Base-by-base conservation (phyloP, 208 protist species). In the Acanthamoeba triangularis region DNA sequence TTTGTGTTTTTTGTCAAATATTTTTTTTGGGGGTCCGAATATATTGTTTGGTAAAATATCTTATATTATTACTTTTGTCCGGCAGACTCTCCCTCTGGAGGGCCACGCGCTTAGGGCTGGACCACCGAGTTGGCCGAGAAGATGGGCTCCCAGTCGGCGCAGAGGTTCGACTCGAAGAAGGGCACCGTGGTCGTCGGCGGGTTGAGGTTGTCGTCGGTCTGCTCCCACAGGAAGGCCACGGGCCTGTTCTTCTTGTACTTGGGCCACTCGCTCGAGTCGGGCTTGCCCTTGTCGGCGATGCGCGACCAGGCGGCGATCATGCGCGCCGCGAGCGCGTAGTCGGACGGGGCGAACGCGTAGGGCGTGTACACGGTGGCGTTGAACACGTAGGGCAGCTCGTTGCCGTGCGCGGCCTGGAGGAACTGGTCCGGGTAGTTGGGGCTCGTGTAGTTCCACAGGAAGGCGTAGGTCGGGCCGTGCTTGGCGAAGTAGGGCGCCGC, bases 361-460 rank as follows among this genome's bases (percentile, higher is more conserved):
- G 49, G 49, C 49, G 49, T 52, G 49, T 52, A 52, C 8, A 95
- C 56, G 3, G 47, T 5, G 49, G 82, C 76, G 20, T 49, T 59
- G 30, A 95, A 95, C 1, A 95, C 6, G 47, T 93, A 95, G 30
- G 80, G 59, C 0, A 95, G 35, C 33, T 95, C 94, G 18, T 92
- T 95, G 72, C 94, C 94, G 23, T 95, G 94, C 0, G 94, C 54
- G 78, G 49, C 49, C 49, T 52, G 49, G 49, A 52, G 49, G 49
- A 52, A 52, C 49, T 52, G 49, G 49, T 52, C 49, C 7, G 94
- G 94, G 30, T 93, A 95, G 23, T 92, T 93, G 63, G 94, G 94
- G 47, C 78, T 91, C 0, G 82, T 61, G 41, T 95, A 95, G 63
- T 95, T 93, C 28, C 84, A 95, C 20, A 95, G 87, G 13, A 88